Percentiles rank a stretch among this genome's conserved stretches.
These are phyloP conservation scores for Trematosphaeria pertusa DNA, from an alignment of 2,329 filamentous ascomycete genomes.

Conservation along the genomic window DNA sequence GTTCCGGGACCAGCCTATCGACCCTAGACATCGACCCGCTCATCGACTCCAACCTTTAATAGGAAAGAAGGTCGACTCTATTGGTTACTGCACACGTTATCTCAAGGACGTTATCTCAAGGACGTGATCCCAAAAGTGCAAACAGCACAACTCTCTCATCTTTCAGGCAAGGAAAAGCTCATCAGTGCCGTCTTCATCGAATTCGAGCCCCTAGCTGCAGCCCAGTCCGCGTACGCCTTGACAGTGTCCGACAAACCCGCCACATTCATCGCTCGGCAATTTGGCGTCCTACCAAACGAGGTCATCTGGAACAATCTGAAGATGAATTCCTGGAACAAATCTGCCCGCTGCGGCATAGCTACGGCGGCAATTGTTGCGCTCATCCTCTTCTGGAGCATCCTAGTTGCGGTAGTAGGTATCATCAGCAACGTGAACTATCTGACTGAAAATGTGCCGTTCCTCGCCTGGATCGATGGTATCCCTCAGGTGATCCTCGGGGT, in stretches of 20 bases:
- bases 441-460: conserved; percentile 6
- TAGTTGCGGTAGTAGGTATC: conserved; percentile 3
- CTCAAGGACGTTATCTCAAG: background rate
- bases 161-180: conserved; percentile 5
- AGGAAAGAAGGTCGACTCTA: conserved; percentile 3
- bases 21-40: background rate
- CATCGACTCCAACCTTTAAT: conserved; percentile 3
- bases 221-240: conserved; percentile 1
- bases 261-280: conserved; percentile 4
- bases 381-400: conserved; percentile 7
- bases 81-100: too few species aligned
- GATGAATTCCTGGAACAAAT: conserved; percentile 7
- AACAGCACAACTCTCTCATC: conserved; percentile 6
- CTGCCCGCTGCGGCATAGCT: background rate
- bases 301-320: conserved; percentile 7
- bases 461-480: conserved; percentile 49
- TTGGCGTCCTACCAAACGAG: conserved; percentile 3
- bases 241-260: conserved; percentile 5
- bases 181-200: conserved; percentile 4
- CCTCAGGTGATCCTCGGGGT: conserved; percentile 51
- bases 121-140: conserved; percentile 1
- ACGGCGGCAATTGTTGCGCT: conserved; percentile 3
- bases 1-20: background rate
- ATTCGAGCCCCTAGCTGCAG: conserved; percentile 5
- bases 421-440: conserved; percentile 10